phyloP scores from a whole-genome alignment of 2,329 filamentous ascomycete species.

The Venturia pyrina region DNA sequence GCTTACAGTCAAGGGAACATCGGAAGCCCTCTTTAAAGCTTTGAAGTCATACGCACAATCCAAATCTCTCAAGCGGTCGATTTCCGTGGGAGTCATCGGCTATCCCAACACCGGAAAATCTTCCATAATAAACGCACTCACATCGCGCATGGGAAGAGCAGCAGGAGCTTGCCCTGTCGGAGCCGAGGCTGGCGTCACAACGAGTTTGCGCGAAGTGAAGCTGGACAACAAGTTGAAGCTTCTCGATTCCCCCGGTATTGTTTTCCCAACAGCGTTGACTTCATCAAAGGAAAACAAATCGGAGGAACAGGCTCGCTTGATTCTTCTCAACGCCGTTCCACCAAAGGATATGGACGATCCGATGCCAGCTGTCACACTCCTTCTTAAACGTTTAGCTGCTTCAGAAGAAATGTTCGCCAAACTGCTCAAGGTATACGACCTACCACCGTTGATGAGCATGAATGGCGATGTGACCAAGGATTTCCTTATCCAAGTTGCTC shows the following conservation, averaged over 20 bases:
- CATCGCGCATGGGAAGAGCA: conserved; percentile 62
- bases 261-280: conserved; percentile 63
- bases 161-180: conserved; percentile 69
- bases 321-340: conserved; percentile 83
- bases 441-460: conserved; percentile 62
- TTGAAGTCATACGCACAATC: conserved; percentile 80
- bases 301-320: conserved; percentile 68
- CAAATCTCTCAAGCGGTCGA: conserved; percentile 76
- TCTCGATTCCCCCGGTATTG: conserved; percentile 88
- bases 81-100: conserved; percentile 87
- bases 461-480: conserved; percentile 74
- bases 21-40: conserved; percentile 73
- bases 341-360: conserved; percentile 93
- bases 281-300: conserved; percentile 42
- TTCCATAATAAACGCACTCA: conserved; percentile 88
- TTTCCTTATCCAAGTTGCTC: conserved; percentile 88
- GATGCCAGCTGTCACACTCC: conserved; percentile 70
- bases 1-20: conserved; percentile 76
- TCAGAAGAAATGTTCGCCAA: conserved; percentile 67
- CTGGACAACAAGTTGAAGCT: conserved; percentile 90
- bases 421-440: conserved; percentile 72
- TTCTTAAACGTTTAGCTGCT: conserved; percentile 69
- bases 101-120: conserved; percentile 97
- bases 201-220: conserved; percentile 79
- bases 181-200: conserved; percentile 87